These are phyloP conservation scores for Boletus vermiculosoides DNA, from an alignment of 768 basidiomycete genomes.

Conservation along the genomic window DNA sequence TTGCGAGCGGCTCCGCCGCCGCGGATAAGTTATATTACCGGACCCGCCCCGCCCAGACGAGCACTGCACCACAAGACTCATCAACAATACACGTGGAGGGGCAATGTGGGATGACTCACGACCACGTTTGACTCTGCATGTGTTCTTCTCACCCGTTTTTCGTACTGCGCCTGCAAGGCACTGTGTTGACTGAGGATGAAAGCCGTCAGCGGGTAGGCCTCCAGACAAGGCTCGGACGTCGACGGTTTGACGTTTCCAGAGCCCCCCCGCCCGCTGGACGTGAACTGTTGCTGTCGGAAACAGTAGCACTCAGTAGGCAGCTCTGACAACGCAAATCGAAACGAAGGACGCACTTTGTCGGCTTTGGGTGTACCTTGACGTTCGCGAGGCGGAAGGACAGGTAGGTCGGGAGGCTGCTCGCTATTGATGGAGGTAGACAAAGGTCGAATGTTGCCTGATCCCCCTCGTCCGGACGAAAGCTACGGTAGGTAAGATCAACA, in stretches of 20 bases:
- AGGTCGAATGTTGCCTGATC: slow-evolving; percentile 23
- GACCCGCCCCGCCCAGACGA: slow-evolving; percentile 29
- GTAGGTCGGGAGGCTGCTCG: not conserved
- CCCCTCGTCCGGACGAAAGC: slow-evolving; percentile 25
- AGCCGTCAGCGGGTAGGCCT: slow-evolving; percentile 23
- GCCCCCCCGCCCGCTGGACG: slow-evolving; percentile 27
- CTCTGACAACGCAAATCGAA: not conserved
- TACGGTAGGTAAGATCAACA: slow-evolving; percentile 2
- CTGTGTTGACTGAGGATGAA: slow-evolving; percentile 19
- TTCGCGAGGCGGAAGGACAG: not conserved
- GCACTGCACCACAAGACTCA: slow-evolving; percentile 5
- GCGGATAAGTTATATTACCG: slow-evolving; percentile 22
- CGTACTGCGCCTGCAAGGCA: slow-evolving; percentile 12
- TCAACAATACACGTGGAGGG: not conserved
- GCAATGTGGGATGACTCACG: slow-evolving; percentile 11
- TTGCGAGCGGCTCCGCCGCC: slow-evolving; percentile 9
- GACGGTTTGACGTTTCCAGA: slow-evolving; percentile 22
- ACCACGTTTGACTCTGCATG: slow-evolving; percentile 15
- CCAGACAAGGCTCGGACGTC: not conserved
- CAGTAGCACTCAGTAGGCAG: not conserved
- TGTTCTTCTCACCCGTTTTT: slow-evolving; percentile 10
- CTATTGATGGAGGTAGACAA: not conserved
- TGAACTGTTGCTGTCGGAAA: slow-evolving; percentile 5
- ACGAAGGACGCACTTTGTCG: not conserved
- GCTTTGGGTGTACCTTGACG: not conserved